A percentile compares a stretch with the other conserved stretches of the same genome.
Evolutionary conservation across 2,329 filamentous ascomycete species (phyloP).

Genomic region (Aspergillus quadricinctus): DNA sequence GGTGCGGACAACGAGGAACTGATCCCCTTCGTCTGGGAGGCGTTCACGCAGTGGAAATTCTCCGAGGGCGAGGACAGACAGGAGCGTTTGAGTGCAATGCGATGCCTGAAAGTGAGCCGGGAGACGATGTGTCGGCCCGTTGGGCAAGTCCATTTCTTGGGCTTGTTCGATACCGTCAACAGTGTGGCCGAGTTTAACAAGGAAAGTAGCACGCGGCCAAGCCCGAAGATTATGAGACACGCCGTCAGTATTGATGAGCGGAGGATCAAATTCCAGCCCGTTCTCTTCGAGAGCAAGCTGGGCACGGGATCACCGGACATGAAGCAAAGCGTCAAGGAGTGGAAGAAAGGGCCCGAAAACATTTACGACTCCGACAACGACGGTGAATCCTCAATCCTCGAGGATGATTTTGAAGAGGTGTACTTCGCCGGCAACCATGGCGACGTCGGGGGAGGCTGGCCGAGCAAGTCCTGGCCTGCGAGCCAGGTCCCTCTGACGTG

Average conservation of each 20-base stretch:
- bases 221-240: constrained; percentile 48
- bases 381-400: not conserved
- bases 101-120: constrained; percentile 6
- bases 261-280: constrained; percentile 46
- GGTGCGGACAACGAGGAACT: constrained; percentile 18
- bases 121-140: constrained; percentile 17
- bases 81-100: constrained; percentile 2
- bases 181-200: constrained; percentile 19
- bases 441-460: constrained; percentile 72
- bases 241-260: constrained; percentile 53
- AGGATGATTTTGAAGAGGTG: constrained; percentile 65
- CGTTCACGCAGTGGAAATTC: constrained; percentile 14
- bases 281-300: constrained; percentile 11
- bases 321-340: not conserved
- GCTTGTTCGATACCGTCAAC: constrained; percentile 25
- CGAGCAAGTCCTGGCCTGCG: constrained; percentile 51
- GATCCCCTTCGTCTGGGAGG: constrained; percentile 16
- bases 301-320: not conserved
- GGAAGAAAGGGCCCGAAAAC: not conserved
- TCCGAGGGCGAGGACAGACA: constrained; percentile 1
- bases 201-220: constrained; percentile 12
- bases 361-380: not conserved
- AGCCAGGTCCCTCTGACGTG: constrained; percentile 64
- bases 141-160: constrained; percentile 18
- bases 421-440: constrained; percentile 68